Base-by-base conservation (phyloP, 257 asterid species). In the Buddleja alternifolia region DNA sequence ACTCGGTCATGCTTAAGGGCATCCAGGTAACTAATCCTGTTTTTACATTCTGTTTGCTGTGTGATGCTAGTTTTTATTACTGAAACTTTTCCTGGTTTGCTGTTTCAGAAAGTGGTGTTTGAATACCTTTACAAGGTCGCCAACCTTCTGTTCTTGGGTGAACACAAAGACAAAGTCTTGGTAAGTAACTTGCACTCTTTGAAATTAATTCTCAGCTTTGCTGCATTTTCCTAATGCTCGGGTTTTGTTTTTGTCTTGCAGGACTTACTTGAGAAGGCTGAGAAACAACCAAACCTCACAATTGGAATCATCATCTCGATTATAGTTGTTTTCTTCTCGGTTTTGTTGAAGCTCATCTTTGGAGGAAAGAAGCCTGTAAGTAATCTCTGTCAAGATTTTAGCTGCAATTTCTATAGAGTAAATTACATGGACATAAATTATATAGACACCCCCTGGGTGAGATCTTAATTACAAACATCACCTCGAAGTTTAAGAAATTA, bases 221-320 rank as follows among this genome's bases (percentile, higher is more conserved):
- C 70, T 6, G n/a, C 17, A n/a, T 17, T 6, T 24, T 40, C 36
- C 77, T 72, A 24, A 75, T 21, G 25, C 54, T 15, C 19, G 14
- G 7, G 20, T 3, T 37, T 25, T 40, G 4, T 50, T 23, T 12
- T 65, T 1, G 15, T 10, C 16, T 70, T 75, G 68, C 82, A 93
- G 98, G 97, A 90, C 60, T 78, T 90, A 15, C 82, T 93, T 16
- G 90, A 84, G 62, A 88, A 93, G 77, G 99, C 99, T 7, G 99
- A 93, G 84, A 73, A 61, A 73, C 96, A 90, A 60, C 86, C 99
- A 19, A 89, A 85, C 77, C 83, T 91, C 72, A 87, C 96, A 10
- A 75, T 94, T 59, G 96, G 93, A 44, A 63, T 88, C 50, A 69
- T 90, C 0, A 63, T 81, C 63, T 73, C 99, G 4, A 29, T 83